A percentile compares a stretch with the other conserved stretches of the same genome.
Conservation (phyloP, 345 rosid species). For the Citrus reticulata region DNA sequence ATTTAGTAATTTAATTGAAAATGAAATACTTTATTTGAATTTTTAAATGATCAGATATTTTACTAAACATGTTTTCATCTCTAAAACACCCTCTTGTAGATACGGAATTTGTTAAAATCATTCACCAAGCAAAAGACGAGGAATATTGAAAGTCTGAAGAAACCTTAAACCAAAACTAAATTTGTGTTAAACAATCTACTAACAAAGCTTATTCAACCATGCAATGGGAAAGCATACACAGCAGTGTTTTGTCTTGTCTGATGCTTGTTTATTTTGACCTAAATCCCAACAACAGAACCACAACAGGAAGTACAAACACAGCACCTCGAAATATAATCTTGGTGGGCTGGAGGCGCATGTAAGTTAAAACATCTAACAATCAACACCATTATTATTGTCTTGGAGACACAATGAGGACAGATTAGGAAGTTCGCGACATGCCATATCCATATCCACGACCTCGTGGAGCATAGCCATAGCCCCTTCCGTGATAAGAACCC, state of each 20-base stretch:
- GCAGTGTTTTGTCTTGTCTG: background rate
- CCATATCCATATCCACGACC: constrained; percentile 23
- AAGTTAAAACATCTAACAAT: background rate
- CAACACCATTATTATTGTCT: background rate
- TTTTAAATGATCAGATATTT: background rate
- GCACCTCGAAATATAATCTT: background rate
- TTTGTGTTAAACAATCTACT: background rate
- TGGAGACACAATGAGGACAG: background rate
- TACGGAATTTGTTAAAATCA: background rate
- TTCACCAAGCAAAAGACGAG: background rate
- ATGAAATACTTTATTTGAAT: too few species aligned
- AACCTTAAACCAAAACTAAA: background rate
- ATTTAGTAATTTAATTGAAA: too few species aligned
- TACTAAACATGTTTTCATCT: background rate
- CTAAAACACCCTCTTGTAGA: background rate
- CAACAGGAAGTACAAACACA: background rate
- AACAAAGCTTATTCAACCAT: background rate
- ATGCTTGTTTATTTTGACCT: background rate
- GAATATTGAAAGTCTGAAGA: background rate
- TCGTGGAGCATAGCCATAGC: constrained; percentile 19
- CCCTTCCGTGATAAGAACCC: constrained; percentile 16
- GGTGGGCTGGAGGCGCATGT: background rate
- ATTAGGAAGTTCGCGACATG: constrained; percentile 1
- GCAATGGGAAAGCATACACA: background rate
- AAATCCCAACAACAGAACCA: background rate